Percentiles rank a stretch among this genome's conserved stretches.
phyloP scores from a whole-genome alignment of 257 asterid species.

The Fraxinus pennsylvanica region DNA sequence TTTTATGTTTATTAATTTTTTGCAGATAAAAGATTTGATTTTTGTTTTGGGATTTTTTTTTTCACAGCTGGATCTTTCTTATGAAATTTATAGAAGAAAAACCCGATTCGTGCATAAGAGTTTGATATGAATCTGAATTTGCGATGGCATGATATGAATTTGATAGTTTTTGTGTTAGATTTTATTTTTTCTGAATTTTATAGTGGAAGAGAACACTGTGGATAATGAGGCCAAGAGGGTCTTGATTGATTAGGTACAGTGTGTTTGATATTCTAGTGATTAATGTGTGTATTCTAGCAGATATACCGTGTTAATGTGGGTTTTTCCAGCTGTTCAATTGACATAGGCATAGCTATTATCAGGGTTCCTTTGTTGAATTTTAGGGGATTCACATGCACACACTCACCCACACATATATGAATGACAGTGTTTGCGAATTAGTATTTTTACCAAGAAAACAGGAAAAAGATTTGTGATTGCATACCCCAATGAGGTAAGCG shows the following conservation, averaged over 20 bases:
- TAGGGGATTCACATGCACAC: constrained; percentile 1
- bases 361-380: constrained; percentile 9
- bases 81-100: not conserved
- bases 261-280: not conserved
- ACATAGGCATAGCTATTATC: constrained; percentile 14
- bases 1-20: not conserved
- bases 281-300: constrained; percentile 4
- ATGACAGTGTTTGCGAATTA: not conserved
- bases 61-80: not conserved
- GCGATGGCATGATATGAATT: constrained; percentile 8
- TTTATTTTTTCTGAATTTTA: constrained; percentile 13
- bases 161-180: constrained; percentile 7
- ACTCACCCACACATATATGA: not conserved
- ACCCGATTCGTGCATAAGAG: not conserved
- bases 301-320: constrained; percentile 5
- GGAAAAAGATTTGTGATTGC: not conserved
- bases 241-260: constrained; percentile 17
- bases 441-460: constrained; percentile 7
- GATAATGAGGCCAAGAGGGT: constrained; percentile 17
- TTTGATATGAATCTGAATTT: not conserved
- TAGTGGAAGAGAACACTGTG: constrained; percentile 16
- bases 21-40: not conserved
- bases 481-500: not conserved
- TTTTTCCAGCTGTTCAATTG: constrained; percentile 15
- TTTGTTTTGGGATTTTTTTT: constrained; percentile 21